Base-by-base conservation (phyloP, 768 basidiomycete genomes). In the Fibroporia radiculosa region DNA sequence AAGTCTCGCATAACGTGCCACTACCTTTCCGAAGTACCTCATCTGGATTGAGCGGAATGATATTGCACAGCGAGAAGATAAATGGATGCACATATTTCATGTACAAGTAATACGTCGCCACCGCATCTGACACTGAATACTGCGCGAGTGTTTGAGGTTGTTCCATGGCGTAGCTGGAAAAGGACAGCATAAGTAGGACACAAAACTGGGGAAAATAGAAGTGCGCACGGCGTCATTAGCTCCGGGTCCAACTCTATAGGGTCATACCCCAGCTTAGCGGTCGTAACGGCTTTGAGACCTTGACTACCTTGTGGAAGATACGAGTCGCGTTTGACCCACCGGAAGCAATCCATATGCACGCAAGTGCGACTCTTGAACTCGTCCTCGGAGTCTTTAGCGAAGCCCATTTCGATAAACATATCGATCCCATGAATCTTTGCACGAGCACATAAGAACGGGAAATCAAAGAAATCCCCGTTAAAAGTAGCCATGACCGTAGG, bases 1-100 rank as follows among this genome's bases (percentile, higher is more conserved):
- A 69, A 0, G 95, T 98, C 65, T 99, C 96, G 58, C 96, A 99
- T 23, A 99, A 73, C 1, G 96, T 99, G 7, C 96, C 96, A 58
- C 80, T 89, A 26, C 96, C 96, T 63, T 99, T 98, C 40, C 95
- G 73, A 53, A 98, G 65, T 4, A 98, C 96, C 50, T 99, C 96
- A 56, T 99, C 96, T 2, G 96, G 93, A 56, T 83, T 84, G 42
- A 99, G 75, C 10, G 96, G 95, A 54, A 99, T 98, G 63, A 98
- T 99, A 71, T 96, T 99, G 66, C 96, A 98, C 28, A 99, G 67
- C 7, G 96, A 98, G 69, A 99, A 99, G 50, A 99, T 90, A 74
- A 99, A 99, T 0, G 96, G 96, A 59, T 98, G 93, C 8, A 99
- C 93, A 56, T 99, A 99, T 93, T 98, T 99, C 96, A 98, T 99